Evolutionary conservation across 1,139 yeast species (phyloP).

Genomic region (Candida dubliniensis): DNA sequence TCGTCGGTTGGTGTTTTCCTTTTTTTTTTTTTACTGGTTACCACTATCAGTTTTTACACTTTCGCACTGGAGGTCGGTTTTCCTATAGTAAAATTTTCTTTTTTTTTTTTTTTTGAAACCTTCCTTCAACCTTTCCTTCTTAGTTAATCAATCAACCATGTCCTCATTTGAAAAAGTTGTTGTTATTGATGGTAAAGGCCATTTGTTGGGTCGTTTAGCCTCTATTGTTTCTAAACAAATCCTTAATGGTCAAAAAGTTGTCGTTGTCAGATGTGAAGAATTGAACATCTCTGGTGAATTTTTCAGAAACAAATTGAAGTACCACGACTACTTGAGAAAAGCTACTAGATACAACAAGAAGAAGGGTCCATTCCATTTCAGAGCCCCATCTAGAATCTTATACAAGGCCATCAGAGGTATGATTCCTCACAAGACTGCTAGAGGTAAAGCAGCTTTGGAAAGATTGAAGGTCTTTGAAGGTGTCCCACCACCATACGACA

Average conservation of each 20-base stretch:
- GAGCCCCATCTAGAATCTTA: conserved; percentile 99
- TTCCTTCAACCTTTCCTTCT: conserved; percentile 1
- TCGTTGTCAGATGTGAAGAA: conserved; percentile 96
- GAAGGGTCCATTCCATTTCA: conserved; percentile 99
- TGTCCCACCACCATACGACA: conserved; percentile 99
- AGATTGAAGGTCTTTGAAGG: conserved; percentile 99
- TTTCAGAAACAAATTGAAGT: conserved; percentile 99
- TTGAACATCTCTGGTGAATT: conserved; percentile 99
- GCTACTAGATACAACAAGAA: conserved; percentile 98
- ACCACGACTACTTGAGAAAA: conserved; percentile 99
- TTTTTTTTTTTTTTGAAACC: conserved; percentile 5
- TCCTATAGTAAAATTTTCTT: not conserved
- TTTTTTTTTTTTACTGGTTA: conserved; percentile 1
- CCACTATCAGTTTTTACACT: not conserved
- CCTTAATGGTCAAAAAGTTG: conserved; percentile 97
- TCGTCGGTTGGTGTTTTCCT: not conserved
- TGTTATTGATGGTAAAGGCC: conserved; percentile 99
- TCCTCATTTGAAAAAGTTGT: conserved; percentile 95
- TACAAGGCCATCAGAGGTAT: conserved; percentile 99
- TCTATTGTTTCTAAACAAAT: conserved; percentile 98
- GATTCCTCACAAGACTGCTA: conserved; percentile 99
- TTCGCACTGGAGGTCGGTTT: not conserved
- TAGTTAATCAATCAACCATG: conserved; percentile 44
- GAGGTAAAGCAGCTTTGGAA: conserved; percentile 99
- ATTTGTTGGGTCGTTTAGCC: conserved; percentile 99